Conservation (phyloP, 108 stramenopile species). For the Bacterosira constricta region DNA sequence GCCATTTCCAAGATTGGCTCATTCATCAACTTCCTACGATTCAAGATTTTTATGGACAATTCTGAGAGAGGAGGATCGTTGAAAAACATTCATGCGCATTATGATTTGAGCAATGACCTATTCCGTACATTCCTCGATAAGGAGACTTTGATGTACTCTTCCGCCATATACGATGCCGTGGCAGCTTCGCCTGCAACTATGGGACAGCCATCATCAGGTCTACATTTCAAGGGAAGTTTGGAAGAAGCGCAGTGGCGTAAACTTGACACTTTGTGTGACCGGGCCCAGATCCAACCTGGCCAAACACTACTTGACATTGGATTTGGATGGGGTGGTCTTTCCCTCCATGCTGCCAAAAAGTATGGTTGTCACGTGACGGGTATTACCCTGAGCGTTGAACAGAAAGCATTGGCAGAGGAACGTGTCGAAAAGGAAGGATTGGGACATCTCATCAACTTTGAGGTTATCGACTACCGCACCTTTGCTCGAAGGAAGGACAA, state of each 20-base stretch:
- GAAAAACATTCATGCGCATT: constrained; percentile 97
- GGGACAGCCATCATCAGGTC: constrained; percentile 46
- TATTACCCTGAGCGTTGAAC: constrained; percentile 95
- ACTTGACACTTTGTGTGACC: constrained; percentile 86
- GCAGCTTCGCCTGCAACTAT: constrained; percentile 33
- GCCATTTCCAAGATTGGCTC: constrained; percentile 87
- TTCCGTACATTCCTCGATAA: constrained; percentile 91
- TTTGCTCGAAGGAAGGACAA: constrained; percentile 72
- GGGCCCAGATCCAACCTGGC: constrained; percentile 76
- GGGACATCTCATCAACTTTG: constrained; percentile 83
- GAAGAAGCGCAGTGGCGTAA: constrained; percentile 97
- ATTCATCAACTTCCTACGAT: constrained; percentile 83
- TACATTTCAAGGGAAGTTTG: constrained; percentile 67
- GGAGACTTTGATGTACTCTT: constrained; percentile 91
- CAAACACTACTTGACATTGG: constrained; percentile 93
- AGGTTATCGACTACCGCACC: constrained; percentile 92
- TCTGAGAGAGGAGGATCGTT: constrained; percentile 80
- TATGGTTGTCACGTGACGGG: constrained; percentile 92
- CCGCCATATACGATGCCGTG: constrained; percentile 87
- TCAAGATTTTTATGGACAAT: constrained; percentile 92
- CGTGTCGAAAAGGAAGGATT: constrained; percentile 85
- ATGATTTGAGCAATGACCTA: constrained; percentile 93
- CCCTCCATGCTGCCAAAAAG: constrained; percentile 89
- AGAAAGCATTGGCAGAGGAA: constrained; percentile 86
- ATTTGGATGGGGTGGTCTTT: constrained; percentile 96